Conservation (phyloP, 495 filamentous ascomycete genomes). For the Evansstolkia leycettana region DNA sequence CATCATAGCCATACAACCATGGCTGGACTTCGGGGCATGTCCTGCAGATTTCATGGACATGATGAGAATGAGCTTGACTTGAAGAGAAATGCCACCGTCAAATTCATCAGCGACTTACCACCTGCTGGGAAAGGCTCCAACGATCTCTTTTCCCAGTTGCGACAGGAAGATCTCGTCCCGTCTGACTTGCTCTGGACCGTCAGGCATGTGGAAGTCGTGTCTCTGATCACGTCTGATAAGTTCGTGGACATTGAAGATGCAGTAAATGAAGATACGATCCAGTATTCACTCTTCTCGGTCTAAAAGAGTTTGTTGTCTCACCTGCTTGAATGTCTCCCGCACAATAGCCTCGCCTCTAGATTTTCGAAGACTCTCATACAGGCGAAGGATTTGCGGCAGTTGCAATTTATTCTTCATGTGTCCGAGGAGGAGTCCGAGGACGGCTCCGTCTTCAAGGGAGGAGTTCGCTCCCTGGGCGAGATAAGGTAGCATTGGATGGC, state of each 20-base stretch:
- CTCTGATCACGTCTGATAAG: no score
- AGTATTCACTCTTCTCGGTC: neutral
- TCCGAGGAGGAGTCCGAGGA: slow-evolving; percentile 32
- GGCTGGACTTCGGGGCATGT: slow-evolving; percentile 46
- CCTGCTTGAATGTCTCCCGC: slow-evolving; percentile 34
- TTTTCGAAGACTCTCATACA: slow-evolving; percentile 53
- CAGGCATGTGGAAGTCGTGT: slow-evolving; percentile 45
- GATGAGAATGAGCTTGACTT: neutral
- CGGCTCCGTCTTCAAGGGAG: slow-evolving; percentile 40
- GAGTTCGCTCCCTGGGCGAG: slow-evolving; percentile 46
- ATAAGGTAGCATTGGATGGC: slow-evolving; percentile 59
- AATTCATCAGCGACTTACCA: slow-evolving; percentile 25
- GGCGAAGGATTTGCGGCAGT: slow-evolving; percentile 32
- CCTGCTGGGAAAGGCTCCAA: slow-evolving; percentile 41
- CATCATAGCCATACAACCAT: slow-evolving; percentile 52
- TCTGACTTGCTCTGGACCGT: slow-evolving; percentile 41
- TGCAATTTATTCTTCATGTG: slow-evolving; percentile 24
- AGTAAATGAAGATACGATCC: neutral
- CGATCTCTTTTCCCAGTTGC: slow-evolving; percentile 26
- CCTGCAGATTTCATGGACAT: no score
- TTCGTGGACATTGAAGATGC: neutral
- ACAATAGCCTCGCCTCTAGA: slow-evolving; percentile 44
- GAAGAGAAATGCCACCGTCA: neutral
- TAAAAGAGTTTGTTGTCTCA: slow-evolving; percentile 1
- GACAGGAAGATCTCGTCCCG: slow-evolving; percentile 37